Conservation (phyloP, 352 stramenopile genomes). For the Phytophthora pluvialis region DNA sequence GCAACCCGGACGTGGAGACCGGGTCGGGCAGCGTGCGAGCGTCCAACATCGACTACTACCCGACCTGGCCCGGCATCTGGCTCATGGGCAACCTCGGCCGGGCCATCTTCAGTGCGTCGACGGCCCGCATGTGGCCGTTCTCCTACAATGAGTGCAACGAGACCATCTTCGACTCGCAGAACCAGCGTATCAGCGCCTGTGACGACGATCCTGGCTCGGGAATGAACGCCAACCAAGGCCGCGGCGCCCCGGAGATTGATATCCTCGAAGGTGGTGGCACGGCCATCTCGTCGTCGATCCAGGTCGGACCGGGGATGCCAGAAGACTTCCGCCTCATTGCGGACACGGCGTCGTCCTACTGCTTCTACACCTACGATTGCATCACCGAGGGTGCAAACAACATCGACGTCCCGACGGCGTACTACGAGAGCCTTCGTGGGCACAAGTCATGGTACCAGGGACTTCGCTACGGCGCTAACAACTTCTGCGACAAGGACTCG, state of each 20-base stretch:
- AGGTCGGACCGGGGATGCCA: conserved; percentile 83
- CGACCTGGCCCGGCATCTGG: no score
- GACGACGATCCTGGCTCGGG: conserved; percentile 91
- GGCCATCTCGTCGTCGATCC: conserved; percentile 90
- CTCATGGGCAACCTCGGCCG: conserved; percentile 19
- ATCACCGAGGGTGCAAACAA: conserved; percentile 53
- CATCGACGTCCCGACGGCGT: conserved; percentile 42
- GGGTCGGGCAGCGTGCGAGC: conserved; percentile 23
- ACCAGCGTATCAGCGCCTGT: conserved; percentile 90
- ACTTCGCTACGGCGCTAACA: conserved; percentile 63
- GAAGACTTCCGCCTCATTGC: conserved; percentile 50
- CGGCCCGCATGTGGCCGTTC: conserved; percentile 96
- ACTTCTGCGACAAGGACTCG: conserved; percentile 46
- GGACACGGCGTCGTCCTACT: conserved; percentile 30
- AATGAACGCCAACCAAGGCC: conserved; percentile 87
- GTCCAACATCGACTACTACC: conserved; percentile 26
- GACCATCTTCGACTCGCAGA: conserved; percentile 59
- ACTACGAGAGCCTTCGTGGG: conserved; percentile 46
- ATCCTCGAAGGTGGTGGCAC: conserved; percentile 90
- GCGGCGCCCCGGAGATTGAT: conserved; percentile 96
- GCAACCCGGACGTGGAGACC: conserved; percentile 45
- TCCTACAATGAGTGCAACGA: conserved; percentile 94
- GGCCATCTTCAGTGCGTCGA: conserved; percentile 95
- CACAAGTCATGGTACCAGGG: conserved; percentile 78
- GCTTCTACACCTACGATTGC: conserved; percentile 52